Evolutionary conservation across 345 rosid genomes (phyloP).

Genomic region (Melastoma malabathricum): DNA sequence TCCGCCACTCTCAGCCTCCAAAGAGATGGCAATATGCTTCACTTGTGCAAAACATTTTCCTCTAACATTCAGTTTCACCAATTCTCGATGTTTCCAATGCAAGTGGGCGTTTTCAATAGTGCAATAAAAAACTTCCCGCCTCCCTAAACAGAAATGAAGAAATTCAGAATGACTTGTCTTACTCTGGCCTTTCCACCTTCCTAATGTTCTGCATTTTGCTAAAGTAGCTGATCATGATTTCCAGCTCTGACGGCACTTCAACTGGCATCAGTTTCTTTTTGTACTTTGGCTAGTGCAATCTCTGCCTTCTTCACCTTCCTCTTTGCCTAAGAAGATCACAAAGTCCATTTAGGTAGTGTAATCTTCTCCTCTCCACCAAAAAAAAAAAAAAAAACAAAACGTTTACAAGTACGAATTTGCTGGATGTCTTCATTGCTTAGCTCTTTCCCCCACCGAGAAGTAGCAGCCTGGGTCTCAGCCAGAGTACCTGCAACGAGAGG

Average conservation of each 20-base stretch:
- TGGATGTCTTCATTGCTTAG: conserved; percentile 42
- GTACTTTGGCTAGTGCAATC: conserved; percentile 59
- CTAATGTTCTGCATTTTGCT: background rate
- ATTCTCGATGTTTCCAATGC: conserved; percentile 84
- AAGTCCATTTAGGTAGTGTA: no score
- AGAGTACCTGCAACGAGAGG: conserved; percentile 75
- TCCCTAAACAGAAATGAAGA: conserved; percentile 27
- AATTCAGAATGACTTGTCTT: background rate
- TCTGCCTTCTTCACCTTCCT: conserved; percentile 53
- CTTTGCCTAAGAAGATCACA: conserved; percentile 41
- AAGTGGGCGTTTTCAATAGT: conserved; percentile 87
- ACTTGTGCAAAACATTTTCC: conserved; percentile 52
- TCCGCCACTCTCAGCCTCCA: conserved; percentile 96
- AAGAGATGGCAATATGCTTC: conserved; percentile 60
- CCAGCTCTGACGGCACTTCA: conserved; percentile 70
- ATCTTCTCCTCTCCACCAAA: background rate
- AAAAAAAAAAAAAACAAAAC: conserved; percentile 4
- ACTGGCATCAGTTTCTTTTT: conserved; percentile 56
- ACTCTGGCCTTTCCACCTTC: conserved; percentile 2
- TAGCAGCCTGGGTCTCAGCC: conserved; percentile 74
- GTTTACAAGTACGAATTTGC: conserved; percentile 61
- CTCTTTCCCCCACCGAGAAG: conserved; percentile 60
- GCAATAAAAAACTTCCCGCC: conserved; percentile 70
- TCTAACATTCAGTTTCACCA: conserved; percentile 68
- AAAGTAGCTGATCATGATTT: conserved; percentile 30